Percentiles rank a stretch among this genome's conserved stretches.
Conservation (phyloP, 768 basidiomycete genomes). For the Rhizopogon vesiculosus region DNA sequence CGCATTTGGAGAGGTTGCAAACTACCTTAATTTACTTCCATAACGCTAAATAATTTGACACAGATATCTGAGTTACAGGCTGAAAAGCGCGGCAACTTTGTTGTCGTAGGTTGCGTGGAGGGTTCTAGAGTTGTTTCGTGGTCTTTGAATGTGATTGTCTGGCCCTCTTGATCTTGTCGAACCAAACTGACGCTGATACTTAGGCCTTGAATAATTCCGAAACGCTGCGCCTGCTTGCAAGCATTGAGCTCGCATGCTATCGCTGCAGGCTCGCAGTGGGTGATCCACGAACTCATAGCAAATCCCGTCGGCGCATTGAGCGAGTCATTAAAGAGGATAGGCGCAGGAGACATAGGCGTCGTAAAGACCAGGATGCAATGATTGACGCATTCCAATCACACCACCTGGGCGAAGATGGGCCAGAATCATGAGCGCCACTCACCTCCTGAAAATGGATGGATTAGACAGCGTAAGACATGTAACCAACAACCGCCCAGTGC, state of each 20-base stretch:
- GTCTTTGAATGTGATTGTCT: slow-evolving; percentile 67
- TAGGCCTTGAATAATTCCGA: slow-evolving; percentile 82
- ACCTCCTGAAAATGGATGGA: slow-evolving; percentile 18
- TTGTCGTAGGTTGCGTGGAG: slow-evolving; percentile 78
- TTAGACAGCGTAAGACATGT: neutral
- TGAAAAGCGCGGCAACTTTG: slow-evolving; percentile 84
- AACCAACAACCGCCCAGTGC: neutral
- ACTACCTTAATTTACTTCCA: neutral
- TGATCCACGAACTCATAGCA: slow-evolving; percentile 63
- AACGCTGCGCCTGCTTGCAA: slow-evolving; percentile 75
- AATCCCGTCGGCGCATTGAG: slow-evolving; percentile 67
- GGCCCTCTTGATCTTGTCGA: neutral
- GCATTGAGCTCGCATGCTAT: slow-evolving; percentile 83
- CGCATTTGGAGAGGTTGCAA: slow-evolving; percentile 60
- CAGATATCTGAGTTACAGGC: slow-evolving; percentile 73
- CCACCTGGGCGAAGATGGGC: slow-evolving; percentile 27
- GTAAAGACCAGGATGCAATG: slow-evolving; percentile 82
- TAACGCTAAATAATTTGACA: neutral
- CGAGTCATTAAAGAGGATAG: slow-evolving; percentile 84
- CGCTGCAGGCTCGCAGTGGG: slow-evolving; percentile 62
- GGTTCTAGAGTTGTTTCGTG: slow-evolving; percentile 72
- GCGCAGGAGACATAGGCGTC: slow-evolving; percentile 71
- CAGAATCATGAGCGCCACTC: slow-evolving; percentile 9
- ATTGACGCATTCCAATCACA: slow-evolving; percentile 71
- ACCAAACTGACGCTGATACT: slow-evolving; percentile 7